These are phyloP conservation scores for Nemania sp. DNA, from an alignment of 2,329 filamentous ascomycete genomes.

Conservation along the genomic window DNA sequence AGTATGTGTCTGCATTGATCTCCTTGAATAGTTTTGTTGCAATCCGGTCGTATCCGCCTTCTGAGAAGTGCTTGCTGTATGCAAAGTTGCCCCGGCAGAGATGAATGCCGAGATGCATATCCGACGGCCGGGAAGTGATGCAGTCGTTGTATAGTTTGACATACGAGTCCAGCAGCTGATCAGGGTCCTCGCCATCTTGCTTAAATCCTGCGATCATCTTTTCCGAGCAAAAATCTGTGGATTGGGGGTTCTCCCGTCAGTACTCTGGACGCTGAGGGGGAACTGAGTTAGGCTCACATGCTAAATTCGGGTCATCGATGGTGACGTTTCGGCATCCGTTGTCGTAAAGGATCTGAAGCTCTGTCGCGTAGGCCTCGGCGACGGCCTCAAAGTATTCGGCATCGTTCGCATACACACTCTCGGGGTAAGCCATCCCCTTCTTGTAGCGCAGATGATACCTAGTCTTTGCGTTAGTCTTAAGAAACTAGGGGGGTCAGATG, in stretches of 20 bases:
- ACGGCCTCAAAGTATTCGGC: constrained; percentile 69
- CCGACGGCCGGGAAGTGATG: constrained; percentile 64
- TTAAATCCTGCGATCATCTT: constrained; percentile 75
- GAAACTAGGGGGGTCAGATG: not conserved
- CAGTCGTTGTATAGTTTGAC: constrained; percentile 78
- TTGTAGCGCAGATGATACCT: constrained; percentile 60
- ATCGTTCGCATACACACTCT: constrained; percentile 60
- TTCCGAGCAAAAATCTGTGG: constrained; percentile 71
- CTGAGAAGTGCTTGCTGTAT: constrained; percentile 67
- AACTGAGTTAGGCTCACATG: constrained; percentile 54
- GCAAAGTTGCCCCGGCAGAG: constrained; percentile 73
- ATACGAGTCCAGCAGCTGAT: constrained; percentile 73
- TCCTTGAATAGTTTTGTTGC: constrained; percentile 68
- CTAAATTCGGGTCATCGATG: constrained; percentile 69
- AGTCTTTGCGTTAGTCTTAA: constrained; percentile 7
- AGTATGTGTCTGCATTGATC: constrained; percentile 68
- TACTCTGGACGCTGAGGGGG: not conserved
- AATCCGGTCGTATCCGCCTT: constrained; percentile 69
- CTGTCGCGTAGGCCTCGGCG: constrained; percentile 61
- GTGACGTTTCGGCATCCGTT: constrained; percentile 68
- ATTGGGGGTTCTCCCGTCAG: not conserved
- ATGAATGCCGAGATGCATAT: constrained; percentile 78
- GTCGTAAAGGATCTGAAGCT: constrained; percentile 64
- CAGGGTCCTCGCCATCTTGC: constrained; percentile 69
- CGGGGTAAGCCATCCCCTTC: constrained; percentile 60